These are phyloP conservation scores for Kwoniella shandongensis DNA, from an alignment of 768 basidiomycete species.

Conservation along the genomic window DNA sequence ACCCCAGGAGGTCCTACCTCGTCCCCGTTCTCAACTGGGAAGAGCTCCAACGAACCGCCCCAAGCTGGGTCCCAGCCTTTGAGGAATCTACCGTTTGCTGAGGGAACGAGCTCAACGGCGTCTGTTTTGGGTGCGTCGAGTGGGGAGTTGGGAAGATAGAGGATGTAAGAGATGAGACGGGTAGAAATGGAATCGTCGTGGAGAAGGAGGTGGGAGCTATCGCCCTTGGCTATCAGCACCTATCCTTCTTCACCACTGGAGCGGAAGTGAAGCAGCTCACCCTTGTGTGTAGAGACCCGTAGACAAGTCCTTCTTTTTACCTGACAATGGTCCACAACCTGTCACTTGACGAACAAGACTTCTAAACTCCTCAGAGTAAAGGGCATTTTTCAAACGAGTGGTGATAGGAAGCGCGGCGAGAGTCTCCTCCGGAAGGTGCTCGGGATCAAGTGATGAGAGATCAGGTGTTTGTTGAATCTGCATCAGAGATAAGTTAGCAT, in stretches of 20 bases:
- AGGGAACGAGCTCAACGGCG: constrained; percentile 56
- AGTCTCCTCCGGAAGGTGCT: constrained; percentile 73
- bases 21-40: constrained; percentile 66
- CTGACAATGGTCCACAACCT: constrained; percentile 86
- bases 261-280: constrained; percentile 57
- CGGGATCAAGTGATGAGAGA: constrained; percentile 75
- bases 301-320: constrained; percentile 90
- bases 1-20: constrained; percentile 65
- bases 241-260: background rate
- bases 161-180: constrained; percentile 90
- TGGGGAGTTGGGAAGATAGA: constrained; percentile 74
- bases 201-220: constrained; percentile 70
- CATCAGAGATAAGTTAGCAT: background rate
- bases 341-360: constrained; percentile 80
- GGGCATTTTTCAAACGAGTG: constrained; percentile 78
- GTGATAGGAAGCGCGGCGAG: constrained; percentile 76
- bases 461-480: constrained; percentile 98
- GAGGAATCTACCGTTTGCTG: constrained; percentile 41
- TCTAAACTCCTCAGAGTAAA: constrained; percentile 82
- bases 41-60: constrained; percentile 93
- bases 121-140: constrained; percentile 57
- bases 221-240: background rate
- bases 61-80: constrained; percentile 78
- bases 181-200: constrained; percentile 98
- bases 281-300: constrained; percentile 87